phyloP scores from a whole-genome alignment of 345 rosid species.

The Eutrema heterophyllum region DNA sequence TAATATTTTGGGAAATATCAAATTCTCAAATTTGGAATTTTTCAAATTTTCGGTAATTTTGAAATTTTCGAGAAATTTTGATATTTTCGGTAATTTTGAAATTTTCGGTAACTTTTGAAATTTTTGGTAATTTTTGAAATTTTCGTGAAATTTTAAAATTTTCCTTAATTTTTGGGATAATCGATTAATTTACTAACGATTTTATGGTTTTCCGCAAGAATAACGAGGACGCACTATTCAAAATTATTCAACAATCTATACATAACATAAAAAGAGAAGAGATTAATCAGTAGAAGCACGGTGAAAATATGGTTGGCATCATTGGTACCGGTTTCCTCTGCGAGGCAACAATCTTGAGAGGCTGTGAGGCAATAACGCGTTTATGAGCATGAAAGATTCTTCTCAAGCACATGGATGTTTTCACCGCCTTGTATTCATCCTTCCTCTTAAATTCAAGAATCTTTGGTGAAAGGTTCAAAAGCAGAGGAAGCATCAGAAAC shows the following conservation, averaged over 20 bases:
- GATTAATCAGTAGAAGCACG: slow-evolving; percentile 2
- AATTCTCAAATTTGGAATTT: too few relatives aligned
- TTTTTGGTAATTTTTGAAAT: too few relatives aligned
- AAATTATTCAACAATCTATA: neutral
- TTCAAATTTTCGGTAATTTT: too few relatives aligned
- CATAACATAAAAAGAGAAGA: neutral
- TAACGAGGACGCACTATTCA: too few relatives aligned
- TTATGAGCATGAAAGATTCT: neutral
- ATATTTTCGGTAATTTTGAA: too few relatives aligned
- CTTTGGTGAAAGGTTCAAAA: slow-evolving; percentile 1
- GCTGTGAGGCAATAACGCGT: neutral
- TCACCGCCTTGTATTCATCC: neutral
- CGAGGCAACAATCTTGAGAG: slow-evolving; percentile 1
- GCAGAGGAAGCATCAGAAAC: slow-evolving; percentile 1
- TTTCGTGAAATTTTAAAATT: too few relatives aligned
- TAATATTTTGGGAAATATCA: too few relatives aligned
- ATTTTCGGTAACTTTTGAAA: too few relatives aligned
- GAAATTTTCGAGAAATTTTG: too few relatives aligned
- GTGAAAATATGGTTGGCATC: neutral
- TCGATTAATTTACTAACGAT: too few relatives aligned
- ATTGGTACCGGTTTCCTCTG: neutral
- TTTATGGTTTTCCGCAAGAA: too few relatives aligned
- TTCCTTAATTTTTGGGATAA: too few relatives aligned
- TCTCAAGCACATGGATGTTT: slow-evolving; percentile 8
- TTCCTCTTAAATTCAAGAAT: slow-evolving; percentile 12